phyloP scores from a whole-genome alignment of 805 yeast species.

The Metschnikowia kunwiensis region DNA sequence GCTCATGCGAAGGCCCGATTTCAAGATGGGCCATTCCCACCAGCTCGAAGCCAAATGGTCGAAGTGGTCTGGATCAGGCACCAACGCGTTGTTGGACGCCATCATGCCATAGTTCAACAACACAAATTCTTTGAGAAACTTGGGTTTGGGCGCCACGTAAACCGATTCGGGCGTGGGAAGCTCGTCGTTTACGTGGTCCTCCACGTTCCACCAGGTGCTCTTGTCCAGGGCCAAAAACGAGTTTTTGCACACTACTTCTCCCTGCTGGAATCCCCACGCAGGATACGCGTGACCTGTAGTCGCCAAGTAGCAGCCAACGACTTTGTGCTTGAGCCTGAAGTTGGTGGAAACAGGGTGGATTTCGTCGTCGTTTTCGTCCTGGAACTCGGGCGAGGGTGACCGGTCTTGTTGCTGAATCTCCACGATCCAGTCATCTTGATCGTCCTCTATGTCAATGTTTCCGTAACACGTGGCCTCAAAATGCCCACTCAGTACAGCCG shows the following conservation, averaged over 20 bases:
- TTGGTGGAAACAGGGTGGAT: slow-evolving; percentile 76
- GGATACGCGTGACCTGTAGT: slow-evolving; percentile 69
- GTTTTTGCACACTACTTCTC: slow-evolving; percentile 69
- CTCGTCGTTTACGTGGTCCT: slow-evolving; percentile 56
- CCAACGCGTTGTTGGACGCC: slow-evolving; percentile 78
- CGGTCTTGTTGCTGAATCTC: slow-evolving; percentile 68
- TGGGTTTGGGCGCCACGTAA: slow-evolving; percentile 53
- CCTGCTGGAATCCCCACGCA: slow-evolving; percentile 82
- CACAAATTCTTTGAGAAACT: slow-evolving; percentile 71
- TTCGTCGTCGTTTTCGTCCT: slow-evolving; percentile 45
- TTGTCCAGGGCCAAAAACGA: slow-evolving; percentile 53
- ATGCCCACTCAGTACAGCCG: slow-evolving; percentile 62
- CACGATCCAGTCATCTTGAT: slow-evolving; percentile 85
- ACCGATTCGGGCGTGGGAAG: slow-evolving; percentile 31
- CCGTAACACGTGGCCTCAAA: slow-evolving; percentile 92
- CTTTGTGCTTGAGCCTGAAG: slow-evolving; percentile 63
- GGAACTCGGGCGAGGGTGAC: slow-evolving; percentile 40
- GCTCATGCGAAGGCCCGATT: slow-evolving; percentile 73
- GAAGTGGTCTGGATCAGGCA: slow-evolving; percentile 72
- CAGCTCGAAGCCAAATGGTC: slow-evolving; percentile 70
- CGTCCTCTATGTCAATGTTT: slow-evolving; percentile 64
- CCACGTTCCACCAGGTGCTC: slow-evolving; percentile 79
- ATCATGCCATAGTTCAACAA: slow-evolving; percentile 81
- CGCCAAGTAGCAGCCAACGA: slow-evolving; percentile 72
- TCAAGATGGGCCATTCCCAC: slow-evolving; percentile 89